A percentile compares a stretch with the other conserved stretches of the same genome.
Conservation (phyloP, 495 filamentous ascomycete species). For the Xylaria acuta region DNA sequence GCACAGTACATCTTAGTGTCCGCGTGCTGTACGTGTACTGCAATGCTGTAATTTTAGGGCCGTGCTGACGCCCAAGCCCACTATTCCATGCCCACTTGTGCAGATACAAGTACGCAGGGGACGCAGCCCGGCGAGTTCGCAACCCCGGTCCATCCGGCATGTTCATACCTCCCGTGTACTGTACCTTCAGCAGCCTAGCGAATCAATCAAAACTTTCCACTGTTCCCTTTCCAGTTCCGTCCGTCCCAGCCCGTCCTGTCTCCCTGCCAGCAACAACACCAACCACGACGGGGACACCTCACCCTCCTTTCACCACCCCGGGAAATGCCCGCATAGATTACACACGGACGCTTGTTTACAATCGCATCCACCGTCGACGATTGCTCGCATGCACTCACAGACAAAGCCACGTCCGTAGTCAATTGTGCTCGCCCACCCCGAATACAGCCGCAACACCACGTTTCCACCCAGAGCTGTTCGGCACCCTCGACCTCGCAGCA, state of each 20-base stretch:
- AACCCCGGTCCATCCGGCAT: constrained; percentile 30
- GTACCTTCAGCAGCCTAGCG: constrained; percentile 16
- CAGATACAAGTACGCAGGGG: constrained; percentile 17
- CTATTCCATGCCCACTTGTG: constrained; percentile 20
- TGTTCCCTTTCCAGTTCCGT: constrained; percentile 37
- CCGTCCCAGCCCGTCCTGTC: constrained; percentile 18
- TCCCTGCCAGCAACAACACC: constrained; percentile 43
- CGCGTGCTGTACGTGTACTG: neutral
- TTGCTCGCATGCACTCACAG: constrained; percentile 17
- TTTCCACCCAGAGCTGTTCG: neutral
- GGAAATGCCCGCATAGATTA: constrained; percentile 9
- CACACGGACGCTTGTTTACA: neutral
- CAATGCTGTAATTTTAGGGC: constrained; percentile 17
- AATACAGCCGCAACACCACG: constrained; percentile 10
- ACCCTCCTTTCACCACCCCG: constrained; percentile 27
- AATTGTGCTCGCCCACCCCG: constrained; percentile 1
- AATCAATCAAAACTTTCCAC: constrained; percentile 46
- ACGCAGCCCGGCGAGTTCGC: constrained; percentile 13
- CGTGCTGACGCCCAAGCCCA: constrained; percentile 22
- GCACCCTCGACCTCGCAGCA: neutral
- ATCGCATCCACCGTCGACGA: neutral
- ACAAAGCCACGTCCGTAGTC: constrained; percentile 1
- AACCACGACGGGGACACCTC: constrained; percentile 30
- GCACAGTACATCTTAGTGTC: constrained; percentile 15
- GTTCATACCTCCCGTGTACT: constrained; percentile 9